Evolutionary conservation across 352 stramenopile genomes (phyloP).

Genomic region (Phytophthora ohioensis): DNA sequence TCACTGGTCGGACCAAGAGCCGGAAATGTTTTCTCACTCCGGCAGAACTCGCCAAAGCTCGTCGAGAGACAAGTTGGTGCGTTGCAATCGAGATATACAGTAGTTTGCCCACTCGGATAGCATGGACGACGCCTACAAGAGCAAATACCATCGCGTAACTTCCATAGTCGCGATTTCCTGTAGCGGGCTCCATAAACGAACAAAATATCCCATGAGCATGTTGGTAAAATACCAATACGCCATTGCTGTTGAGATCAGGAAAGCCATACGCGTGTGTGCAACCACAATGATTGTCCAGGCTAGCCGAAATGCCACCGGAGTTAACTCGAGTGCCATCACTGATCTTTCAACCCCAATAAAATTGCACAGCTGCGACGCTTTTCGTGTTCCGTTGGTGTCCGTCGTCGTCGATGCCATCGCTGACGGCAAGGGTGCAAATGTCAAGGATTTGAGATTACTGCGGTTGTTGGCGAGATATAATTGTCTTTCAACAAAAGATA

Average conservation of each 20-base stretch:
- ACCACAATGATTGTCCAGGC: neutral
- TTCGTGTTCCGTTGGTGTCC: too few species aligned
- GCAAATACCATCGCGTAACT: neutral
- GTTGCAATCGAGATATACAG: neutral
- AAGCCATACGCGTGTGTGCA: neutral
- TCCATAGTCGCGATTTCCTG: neutral
- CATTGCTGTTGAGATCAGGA: neutral
- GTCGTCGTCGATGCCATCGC: too few species aligned
- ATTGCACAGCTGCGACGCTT: too few species aligned
- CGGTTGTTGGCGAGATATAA: too few species aligned
- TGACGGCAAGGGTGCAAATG: too few species aligned
- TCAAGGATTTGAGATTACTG: too few species aligned
- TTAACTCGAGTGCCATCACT: neutral
- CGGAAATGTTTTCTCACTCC: too few species aligned
- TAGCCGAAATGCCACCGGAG: neutral
- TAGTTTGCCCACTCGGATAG: neutral
- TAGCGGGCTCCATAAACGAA: neutral
- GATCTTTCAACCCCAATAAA: too few species aligned
- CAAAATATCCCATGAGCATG: slow-evolving; percentile 4
- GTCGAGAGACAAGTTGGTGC: neutral
- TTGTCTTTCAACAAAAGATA: too few species aligned
- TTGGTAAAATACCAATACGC: slow-evolving; percentile 14
- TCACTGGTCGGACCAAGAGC: too few species aligned
- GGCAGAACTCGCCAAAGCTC: too few species aligned
- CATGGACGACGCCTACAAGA: neutral